Evolutionary conservation across 345 rosid species (phyloP).

Genomic region (Psidium friedrichsthalianum): DNA sequence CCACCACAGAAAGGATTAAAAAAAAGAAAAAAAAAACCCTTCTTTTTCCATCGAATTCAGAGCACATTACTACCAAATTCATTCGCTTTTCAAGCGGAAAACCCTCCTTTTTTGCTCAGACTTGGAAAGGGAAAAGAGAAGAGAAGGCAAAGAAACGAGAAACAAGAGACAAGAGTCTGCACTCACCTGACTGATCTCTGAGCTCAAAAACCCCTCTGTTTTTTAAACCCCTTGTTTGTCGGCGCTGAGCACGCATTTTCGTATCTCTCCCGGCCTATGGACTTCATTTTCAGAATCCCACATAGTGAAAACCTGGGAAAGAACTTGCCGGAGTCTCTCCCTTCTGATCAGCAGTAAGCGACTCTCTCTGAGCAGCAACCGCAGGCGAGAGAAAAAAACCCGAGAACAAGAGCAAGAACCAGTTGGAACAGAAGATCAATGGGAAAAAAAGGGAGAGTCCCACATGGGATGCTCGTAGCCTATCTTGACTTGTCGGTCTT

Average conservation of each 20-base stretch:
- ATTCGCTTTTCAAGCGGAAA: background rate
- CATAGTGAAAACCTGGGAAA: conserved; percentile 23
- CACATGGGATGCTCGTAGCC: conserved; percentile 55
- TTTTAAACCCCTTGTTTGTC: conserved; percentile 55
- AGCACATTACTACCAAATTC: background rate
- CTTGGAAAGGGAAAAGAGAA: background rate
- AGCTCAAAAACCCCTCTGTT: conserved; percentile 85
- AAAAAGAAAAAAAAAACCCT: background rate
- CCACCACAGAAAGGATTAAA: background rate
- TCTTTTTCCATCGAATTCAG: background rate
- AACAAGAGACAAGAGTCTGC: background rate
- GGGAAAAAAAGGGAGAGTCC: conserved; percentile 12
- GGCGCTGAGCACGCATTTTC: conserved; percentile 59
- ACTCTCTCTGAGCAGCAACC: background rate
- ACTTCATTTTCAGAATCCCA: conserved; percentile 90
- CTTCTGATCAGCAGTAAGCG: background rate
- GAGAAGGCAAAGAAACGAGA: background rate
- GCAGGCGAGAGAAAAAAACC: background rate
- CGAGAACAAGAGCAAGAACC: background rate
- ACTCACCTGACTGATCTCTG: conserved; percentile 74
- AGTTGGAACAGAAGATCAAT: background rate
- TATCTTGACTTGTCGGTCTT: conserved; percentile 40
- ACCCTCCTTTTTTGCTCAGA: background rate
- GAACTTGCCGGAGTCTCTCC: background rate
- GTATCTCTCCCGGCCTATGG: conserved; percentile 48